These are phyloP conservation scores for Starmera dryadoides DNA, from an alignment of 805 yeast genomes.

Conservation along the genomic window DNA sequence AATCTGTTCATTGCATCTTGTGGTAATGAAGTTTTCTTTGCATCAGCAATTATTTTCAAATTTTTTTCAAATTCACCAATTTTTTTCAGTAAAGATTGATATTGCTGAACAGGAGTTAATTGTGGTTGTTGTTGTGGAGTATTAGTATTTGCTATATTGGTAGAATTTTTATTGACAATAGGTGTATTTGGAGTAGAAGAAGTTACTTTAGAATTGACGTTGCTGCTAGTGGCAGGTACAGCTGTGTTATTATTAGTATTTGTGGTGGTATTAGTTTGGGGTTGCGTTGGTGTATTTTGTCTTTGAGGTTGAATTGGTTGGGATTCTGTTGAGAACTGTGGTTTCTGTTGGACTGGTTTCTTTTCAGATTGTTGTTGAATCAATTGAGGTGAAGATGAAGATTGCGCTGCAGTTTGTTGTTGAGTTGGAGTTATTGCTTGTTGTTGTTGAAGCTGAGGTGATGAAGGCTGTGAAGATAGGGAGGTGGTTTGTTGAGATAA, in stretches of 20 bases:
- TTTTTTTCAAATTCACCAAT: conserved; percentile 43
- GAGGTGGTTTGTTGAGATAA: conserved; percentile 10
- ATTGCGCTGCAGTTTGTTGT: not conserved
- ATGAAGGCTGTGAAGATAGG: not conserved
- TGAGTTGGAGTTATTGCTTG: conserved; percentile 1
- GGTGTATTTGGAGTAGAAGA: not conserved
- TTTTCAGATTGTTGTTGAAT: not conserved
- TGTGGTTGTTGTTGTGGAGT: conserved; percentile 15
- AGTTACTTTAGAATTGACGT: too few relatives aligned
- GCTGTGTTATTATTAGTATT: too few relatives aligned
- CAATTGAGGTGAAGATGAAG: too few relatives aligned
- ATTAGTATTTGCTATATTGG: conserved; percentile 1
- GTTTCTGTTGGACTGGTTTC: not conserved
- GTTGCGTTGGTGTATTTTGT: too few relatives aligned
- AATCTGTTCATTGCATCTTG: conserved; percentile 37
- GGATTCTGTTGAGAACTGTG: too few relatives aligned
- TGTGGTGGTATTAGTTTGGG: too few relatives aligned
- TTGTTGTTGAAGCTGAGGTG: conserved; percentile 3
- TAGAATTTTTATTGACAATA: conserved; percentile 4
- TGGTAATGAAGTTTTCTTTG: conserved; percentile 35
- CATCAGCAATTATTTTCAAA: conserved; percentile 39
- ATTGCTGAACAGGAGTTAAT: conserved; percentile 20
- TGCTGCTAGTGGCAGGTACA: too few relatives aligned
- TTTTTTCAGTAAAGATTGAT: conserved; percentile 37
- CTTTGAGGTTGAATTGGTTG: too few relatives aligned